Conservation (phyloP, 225 moss, liverwort and hornwort species). For the Straminergon stramineum region DNA sequence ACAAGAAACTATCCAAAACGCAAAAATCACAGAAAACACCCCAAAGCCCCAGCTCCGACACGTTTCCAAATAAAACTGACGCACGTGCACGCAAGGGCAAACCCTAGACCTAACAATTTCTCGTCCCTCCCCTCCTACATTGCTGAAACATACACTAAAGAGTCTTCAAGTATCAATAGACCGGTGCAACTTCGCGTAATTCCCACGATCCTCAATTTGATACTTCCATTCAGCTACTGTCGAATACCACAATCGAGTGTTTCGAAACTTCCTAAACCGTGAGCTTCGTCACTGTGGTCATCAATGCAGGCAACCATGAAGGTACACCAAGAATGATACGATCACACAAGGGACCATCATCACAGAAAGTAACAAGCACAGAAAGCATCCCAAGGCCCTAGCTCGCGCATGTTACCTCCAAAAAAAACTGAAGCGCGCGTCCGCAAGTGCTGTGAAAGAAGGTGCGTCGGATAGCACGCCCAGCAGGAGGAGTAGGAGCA, state of each 20-base stretch:
- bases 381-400: neutral
- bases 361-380: neutral
- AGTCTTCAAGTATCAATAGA: neutral
- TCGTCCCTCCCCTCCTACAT: neutral
- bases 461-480: neutral
- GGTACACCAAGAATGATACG: neutral
- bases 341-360: neutral
- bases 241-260: neutral
- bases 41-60: neutral
- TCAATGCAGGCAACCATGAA: neutral
- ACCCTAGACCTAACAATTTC: slow-evolving; percentile 3
- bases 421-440: neutral
- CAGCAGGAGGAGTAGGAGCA: neutral
- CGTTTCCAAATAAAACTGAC: neutral
- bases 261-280: neutral
- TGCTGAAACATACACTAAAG: neutral
- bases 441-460: neutral
- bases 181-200: neutral
- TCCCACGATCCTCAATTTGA: neutral
- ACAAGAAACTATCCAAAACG: neutral
- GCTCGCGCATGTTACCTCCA: neutral
- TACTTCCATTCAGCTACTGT: neutral
- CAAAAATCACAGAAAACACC: neutral
- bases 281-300: neutral
- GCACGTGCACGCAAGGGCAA: neutral